Conservation (phyloP, 305 asterid genomes). For the Striga hermonthica region DNA sequence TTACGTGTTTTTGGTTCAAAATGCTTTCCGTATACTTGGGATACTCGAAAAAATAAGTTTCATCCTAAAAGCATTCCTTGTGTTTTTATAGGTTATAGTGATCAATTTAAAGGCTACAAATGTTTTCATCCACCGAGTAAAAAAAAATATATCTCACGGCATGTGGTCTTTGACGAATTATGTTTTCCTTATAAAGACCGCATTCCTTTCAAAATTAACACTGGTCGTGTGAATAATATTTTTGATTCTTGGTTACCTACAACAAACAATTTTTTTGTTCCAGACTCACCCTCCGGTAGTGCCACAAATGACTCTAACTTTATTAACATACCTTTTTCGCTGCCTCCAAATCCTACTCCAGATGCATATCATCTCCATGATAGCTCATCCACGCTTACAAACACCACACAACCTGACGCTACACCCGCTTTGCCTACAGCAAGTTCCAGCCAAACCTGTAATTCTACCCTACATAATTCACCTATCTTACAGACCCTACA, state of each 20-base stretch:
- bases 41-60: not conserved
- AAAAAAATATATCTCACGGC: not conserved
- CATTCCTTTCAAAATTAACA: too few relatives aligned
- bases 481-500: not conserved
- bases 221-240: too few relatives aligned
- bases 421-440: not conserved
- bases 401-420: not conserved
- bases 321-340: too few relatives aligned
- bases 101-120: not conserved
- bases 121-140: too few relatives aligned
- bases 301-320: too few relatives aligned
- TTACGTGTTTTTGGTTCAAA: too few relatives aligned
- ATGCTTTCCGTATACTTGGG: not conserved
- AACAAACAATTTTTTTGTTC: too few relatives aligned
- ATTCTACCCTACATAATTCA: not conserved
- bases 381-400: not conserved
- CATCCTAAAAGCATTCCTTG: not conserved
- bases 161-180: not conserved
- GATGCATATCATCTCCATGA: too few relatives aligned
- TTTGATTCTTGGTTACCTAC: not conserved
- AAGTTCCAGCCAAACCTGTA: not conserved
- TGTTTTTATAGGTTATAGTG: not conserved
- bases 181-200: not conserved
- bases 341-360: too few relatives aligned
- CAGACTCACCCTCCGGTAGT: too few relatives aligned